These are phyloP conservation scores for Helotiales sp. DNA, from an alignment of 2,329 filamentous ascomycete genomes.

Conservation along the genomic window DNA sequence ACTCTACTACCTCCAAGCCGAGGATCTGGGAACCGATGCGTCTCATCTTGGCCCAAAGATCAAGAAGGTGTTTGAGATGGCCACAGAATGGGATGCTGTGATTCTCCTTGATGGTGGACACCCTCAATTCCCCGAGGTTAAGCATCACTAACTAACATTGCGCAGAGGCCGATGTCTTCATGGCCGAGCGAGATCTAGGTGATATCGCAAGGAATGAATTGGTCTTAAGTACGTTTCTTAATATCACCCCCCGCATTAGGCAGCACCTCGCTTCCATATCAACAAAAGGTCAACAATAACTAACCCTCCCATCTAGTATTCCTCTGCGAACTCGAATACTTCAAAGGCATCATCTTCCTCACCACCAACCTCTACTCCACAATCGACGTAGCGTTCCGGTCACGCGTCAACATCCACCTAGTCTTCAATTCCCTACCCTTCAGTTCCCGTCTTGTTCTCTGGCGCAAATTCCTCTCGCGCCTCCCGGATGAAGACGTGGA, in stretches of 20 bases:
- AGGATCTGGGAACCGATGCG: conserved; percentile 31
- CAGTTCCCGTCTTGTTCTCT: conserved; percentile 49
- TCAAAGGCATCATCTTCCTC: conserved; percentile 43
- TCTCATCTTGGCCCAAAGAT: conserved; percentile 28
- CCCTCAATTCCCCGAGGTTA: no score
- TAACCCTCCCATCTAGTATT: conserved; percentile 23
- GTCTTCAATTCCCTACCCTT: conserved; percentile 49
- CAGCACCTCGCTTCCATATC: background rate
- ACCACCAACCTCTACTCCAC: conserved; percentile 43
- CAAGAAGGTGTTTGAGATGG: conserved; percentile 34
- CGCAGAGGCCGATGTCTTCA: conserved; percentile 57
- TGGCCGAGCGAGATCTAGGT: conserved; percentile 51
- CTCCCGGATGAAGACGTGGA: conserved; percentile 51
- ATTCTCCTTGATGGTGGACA: conserved; percentile 32
- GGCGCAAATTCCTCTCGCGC: conserved; percentile 53
- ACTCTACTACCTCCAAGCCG: conserved; percentile 31
- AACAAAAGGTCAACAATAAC: background rate
- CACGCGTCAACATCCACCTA: conserved; percentile 54
- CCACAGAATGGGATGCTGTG: conserved; percentile 32
- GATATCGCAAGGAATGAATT: conserved; percentile 56
- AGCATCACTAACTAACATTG: no score
- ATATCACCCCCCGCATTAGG: background rate
- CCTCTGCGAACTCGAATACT: conserved; percentile 38
- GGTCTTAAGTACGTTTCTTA: conserved; percentile 44
- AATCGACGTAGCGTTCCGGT: conserved; percentile 47